phyloP scores from a whole-genome alignment of 345 rosid species.

The Citrus glauca region DNA sequence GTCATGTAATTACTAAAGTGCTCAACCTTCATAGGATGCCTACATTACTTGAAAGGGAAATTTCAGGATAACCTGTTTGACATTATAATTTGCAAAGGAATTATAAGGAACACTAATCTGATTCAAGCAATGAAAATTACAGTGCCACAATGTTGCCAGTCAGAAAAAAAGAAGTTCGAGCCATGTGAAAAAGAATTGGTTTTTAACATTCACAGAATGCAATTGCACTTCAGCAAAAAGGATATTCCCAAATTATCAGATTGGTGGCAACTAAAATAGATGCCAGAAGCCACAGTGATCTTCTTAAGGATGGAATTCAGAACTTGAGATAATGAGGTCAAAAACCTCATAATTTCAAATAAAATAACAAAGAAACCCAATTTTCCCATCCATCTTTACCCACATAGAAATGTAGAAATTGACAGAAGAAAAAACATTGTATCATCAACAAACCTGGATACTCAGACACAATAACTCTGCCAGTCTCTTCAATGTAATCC shows the following conservation, averaged over 20 bases:
- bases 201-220: neutral
- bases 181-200: neutral
- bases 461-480: constrained; percentile 87
- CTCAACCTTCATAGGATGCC: neutral
- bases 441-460: constrained; percentile 46
- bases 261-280: neutral
- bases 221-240: neutral
- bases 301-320: neutral
- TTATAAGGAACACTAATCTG: neutral
- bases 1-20: neutral
- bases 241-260: neutral
- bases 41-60: neutral
- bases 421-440: neutral
- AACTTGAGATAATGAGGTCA: neutral
- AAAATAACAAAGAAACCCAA: neutral
- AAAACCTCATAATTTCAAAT: neutral
- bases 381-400: neutral
- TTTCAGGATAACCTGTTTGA: neutral
- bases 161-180: neutral
- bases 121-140: neutral
- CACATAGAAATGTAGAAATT: neutral
- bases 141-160: neutral
- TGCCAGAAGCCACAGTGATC: neutral
- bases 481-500: constrained; percentile 83
- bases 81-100: neutral